Base-by-base conservation (phyloP, 345 rosid species). In the Murraya paniculata region DNA sequence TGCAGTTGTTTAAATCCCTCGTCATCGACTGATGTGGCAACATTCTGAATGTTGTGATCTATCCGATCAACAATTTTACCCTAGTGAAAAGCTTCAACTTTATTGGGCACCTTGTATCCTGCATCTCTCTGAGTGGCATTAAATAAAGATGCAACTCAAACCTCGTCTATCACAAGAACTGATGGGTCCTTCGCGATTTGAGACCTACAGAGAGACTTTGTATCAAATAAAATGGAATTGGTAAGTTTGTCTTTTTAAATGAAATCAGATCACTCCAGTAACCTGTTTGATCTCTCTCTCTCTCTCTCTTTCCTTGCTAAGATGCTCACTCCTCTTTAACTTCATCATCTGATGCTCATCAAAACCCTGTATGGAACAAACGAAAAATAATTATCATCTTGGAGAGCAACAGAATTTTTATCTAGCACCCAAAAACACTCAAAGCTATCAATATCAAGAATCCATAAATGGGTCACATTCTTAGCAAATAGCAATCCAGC, bases 131-230 rank as follows among this genome's bases (percentile, higher is more conserved):
- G 66, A 11, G 7, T 48, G 39, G 41, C 31, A 61, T 27, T 39
- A 74, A 35, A 13, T 0, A n/a, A 35, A 27, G 25, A 70, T 27
- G n/a, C 4, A 68, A 59, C 68, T 38, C 77, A 78, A 76, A 96
- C 98, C 97, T 96, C 98, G 81, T 96, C 98, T 85, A 96, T 96
- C 60, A 94, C 97, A 75, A 92, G 97, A 66, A 91, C 91, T 0
- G 99, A 96, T 62, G 92, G 86, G 86, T 96, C 99, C 84, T 92
- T 96, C 98, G 94, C 92, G 76, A 96, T 90, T 86, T 92, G 98
- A 78, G 98, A 92, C 98, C 99, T 96, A 81, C 74, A 60, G 58
- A 74, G 59, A 38, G 9, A 68, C 30, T 58, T 73, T 38, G 9
- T 4, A 61, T 74, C 13, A 38, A 61, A 60, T 39, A 74, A 27